A percentile compares a stretch with the other conserved stretches of the same genome.
phyloP scores from a whole-genome alignment of 345 rosid genomes.

The Moricandia arvensis region DNA sequence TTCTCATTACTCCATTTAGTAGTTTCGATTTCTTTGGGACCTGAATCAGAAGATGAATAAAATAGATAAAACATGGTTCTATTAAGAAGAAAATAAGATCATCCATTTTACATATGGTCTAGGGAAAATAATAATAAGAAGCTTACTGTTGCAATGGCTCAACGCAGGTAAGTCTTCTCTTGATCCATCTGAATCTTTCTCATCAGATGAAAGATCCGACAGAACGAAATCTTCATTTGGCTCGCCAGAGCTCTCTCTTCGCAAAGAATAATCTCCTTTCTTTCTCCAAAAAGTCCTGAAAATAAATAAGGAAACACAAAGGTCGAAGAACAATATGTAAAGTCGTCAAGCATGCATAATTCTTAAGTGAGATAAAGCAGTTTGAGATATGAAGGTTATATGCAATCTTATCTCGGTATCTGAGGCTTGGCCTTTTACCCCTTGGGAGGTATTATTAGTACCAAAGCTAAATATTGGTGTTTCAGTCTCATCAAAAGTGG shows the following conservation, averaged over 20 bases:
- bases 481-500: constrained; percentile 36
- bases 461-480: constrained; percentile 39
- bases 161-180: constrained; percentile 48
- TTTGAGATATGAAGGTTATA: constrained; percentile 50
- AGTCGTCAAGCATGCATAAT: constrained; percentile 10
- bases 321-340: constrained; percentile 20
- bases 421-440: constrained; percentile 35
- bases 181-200: constrained; percentile 44
- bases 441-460: constrained; percentile 42
- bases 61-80: constrained; percentile 5
- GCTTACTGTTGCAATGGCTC: constrained; percentile 34
- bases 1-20: constrained; percentile 37
- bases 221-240: constrained; percentile 42
- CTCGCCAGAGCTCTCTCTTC: constrained; percentile 32
- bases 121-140: background rate
- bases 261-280: constrained; percentile 40
- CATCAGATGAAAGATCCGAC: constrained; percentile 50
- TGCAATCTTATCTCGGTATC: constrained; percentile 40
- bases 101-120: constrained; percentile 6
- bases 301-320: constrained; percentile 49
- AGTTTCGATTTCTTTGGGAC: constrained; percentile 32
- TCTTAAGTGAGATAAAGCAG: background rate
- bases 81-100: constrained; percentile 7
- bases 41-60: constrained; percentile 19
- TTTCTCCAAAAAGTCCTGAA: constrained; percentile 53